Conservation (phyloP, 2,329 filamentous ascomycete species). For the Fusarium denticulatum region DNA sequence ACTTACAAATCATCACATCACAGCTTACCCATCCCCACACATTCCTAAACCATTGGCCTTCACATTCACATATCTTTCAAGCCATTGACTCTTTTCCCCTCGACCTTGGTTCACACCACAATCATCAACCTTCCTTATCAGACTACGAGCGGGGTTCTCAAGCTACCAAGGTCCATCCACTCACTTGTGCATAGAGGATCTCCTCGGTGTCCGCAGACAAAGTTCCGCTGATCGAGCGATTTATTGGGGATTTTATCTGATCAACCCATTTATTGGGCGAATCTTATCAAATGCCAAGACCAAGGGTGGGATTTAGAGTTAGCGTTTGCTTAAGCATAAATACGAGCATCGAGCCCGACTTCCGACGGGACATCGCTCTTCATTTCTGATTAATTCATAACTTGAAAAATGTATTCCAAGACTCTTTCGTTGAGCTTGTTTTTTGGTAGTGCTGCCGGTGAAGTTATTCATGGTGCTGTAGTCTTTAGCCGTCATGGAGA, state of each 20-base stretch:
- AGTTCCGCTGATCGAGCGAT: not conserved
- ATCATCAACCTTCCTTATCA: not conserved
- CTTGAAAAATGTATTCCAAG: constrained; percentile 4
- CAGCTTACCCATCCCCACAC: not conserved
- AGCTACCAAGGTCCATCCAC: not conserved
- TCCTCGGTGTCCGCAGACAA: not conserved
- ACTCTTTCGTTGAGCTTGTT: constrained; percentile 6
- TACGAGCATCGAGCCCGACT: constrained; percentile 10
- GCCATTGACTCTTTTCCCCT: not conserved
- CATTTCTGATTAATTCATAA: not conserved
- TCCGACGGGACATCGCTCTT: not conserved
- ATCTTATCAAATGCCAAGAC: constrained; percentile 2
- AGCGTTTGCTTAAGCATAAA: constrained; percentile 20
- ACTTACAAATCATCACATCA: not conserved
- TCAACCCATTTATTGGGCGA: not conserved
- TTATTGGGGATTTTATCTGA: not conserved
- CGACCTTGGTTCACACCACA: not conserved
- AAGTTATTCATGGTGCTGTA: constrained; percentile 48
- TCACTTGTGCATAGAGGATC: not conserved
- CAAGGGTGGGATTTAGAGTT: not conserved
- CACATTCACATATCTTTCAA: not conserved
- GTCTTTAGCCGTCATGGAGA: constrained; percentile 50
- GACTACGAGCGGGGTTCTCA: not conserved
- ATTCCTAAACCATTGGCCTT: not conserved
- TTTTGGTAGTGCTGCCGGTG: constrained; percentile 30